Percentiles rank a stretch among this genome's conserved stretches.
phyloP scores from a whole-genome alignment of 768 basidiomycete species.

The Suillus alpinus region DNA sequence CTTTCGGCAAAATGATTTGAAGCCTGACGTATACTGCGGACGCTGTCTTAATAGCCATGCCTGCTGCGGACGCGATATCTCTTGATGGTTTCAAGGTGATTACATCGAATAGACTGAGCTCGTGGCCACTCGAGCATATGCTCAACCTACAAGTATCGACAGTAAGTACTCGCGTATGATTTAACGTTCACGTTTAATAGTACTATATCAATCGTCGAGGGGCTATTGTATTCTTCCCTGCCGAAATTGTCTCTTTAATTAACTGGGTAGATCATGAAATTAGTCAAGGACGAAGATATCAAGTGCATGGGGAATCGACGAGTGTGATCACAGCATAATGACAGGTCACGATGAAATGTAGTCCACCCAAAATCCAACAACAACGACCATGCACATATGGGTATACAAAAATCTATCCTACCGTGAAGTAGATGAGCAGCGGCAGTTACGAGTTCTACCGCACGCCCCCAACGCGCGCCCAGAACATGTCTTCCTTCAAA shows the following conservation, averaged over 20 bases:
- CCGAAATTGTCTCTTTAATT: neutral
- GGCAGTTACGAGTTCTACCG: slow-evolving; percentile 17
- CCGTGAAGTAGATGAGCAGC: neutral
- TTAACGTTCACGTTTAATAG: no score
- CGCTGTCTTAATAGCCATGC: no score
- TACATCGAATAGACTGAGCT: no score
- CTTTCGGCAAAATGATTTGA: neutral
- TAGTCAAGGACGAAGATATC: neutral
- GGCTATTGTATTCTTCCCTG: neutral
- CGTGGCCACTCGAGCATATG: neutral
- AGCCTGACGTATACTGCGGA: neutral
- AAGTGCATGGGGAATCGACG: neutral
- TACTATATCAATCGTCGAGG: neutral
- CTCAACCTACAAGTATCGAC: neutral
- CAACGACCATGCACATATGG: neutral
- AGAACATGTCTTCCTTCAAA: slow-evolving; percentile 83
- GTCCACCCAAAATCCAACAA: neutral
- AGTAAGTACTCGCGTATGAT: neutral
- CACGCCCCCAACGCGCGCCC: slow-evolving; percentile 69
- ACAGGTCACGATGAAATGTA: neutral
- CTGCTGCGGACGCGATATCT: neutral
- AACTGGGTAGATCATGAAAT: neutral
- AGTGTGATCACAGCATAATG: neutral
- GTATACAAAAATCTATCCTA: neutral
- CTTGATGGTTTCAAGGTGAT: no score